These are phyloP conservation scores for Pleurotus tuber-regium DNA, from an alignment of 768 basidiomycete species.

Conservation along the genomic window DNA sequence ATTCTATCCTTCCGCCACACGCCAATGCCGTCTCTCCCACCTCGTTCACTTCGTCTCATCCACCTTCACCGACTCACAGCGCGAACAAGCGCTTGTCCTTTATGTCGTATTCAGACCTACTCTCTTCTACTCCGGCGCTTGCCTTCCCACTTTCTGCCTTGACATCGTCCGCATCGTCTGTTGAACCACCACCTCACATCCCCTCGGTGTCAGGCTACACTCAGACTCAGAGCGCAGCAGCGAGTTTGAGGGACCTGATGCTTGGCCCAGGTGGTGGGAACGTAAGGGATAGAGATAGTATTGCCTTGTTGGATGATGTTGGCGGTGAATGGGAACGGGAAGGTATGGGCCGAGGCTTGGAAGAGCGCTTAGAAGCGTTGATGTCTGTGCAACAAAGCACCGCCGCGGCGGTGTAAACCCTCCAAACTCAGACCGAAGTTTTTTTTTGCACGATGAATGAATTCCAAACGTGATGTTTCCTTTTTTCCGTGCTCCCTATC, in stretches of 20 bases:
- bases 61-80: slow-evolving; percentile 46
- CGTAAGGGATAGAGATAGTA: slow-evolving; percentile 31
- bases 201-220: slow-evolving; percentile 51
- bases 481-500: background rate
- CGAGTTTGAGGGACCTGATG: background rate
- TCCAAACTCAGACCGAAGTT: background rate
- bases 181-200: slow-evolving; percentile 74
- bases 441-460: too few species aligned
- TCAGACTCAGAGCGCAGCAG: slow-evolving; percentile 11
- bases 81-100: slow-evolving; percentile 78
- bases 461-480: background rate
- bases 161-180: slow-evolving; percentile 55
- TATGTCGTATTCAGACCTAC: slow-evolving; percentile 84
- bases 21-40: slow-evolving; percentile 15
- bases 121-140: slow-evolving; percentile 72
- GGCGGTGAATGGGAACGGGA: slow-evolving; percentile 90
- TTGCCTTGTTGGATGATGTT: slow-evolving; percentile 53
- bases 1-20: slow-evolving; percentile 18
- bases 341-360: slow-evolving; percentile 78
- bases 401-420: background rate
- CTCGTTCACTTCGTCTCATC: slow-evolving; percentile 22
- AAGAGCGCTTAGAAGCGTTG: slow-evolving; percentile 73
- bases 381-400: slow-evolving; percentile 22
- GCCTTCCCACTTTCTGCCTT: slow-evolving; percentile 71
- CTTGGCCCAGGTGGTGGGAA: slow-evolving; percentile 15